Conservation (phyloP, 169 alveolate genomes). For the Eimeria praecox region DNA sequence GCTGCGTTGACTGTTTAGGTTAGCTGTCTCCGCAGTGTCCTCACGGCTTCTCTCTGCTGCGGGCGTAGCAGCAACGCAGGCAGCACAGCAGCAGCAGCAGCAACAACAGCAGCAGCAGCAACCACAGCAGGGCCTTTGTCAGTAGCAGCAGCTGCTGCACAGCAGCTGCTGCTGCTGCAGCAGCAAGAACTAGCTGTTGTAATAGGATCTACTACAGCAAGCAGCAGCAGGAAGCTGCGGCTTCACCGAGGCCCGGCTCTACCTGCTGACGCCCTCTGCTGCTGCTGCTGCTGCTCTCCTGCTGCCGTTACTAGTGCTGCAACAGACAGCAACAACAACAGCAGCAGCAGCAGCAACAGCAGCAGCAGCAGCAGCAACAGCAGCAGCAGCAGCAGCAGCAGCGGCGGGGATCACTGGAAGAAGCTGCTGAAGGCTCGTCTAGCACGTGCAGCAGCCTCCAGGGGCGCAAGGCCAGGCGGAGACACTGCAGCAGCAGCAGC, state of each 20-base stretch:
- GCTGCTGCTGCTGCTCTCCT: constrained; percentile 71
- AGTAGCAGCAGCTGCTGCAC: constrained; percentile 38
- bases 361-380: constrained; percentile 35
- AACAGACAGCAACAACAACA: not conserved
- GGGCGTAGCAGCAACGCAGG: constrained; percentile 18
- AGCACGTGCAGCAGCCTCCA: constrained; percentile 44
- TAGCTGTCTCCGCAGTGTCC: not conserved
- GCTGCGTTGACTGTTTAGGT: not conserved
- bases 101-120: constrained; percentile 31
- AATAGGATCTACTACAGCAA: not conserved
- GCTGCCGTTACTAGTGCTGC: not conserved
- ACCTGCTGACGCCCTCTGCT: constrained; percentile 46
- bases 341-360: not conserved
- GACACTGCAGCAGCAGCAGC: not conserved
- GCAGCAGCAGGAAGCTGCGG: not conserved
- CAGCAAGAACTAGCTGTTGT: constrained; percentile 11
- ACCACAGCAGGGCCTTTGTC: not conserved
- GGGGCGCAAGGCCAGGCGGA: constrained; percentile 11
- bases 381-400: constrained; percentile 67
- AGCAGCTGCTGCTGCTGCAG: constrained; percentile 61
- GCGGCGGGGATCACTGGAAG: constrained; percentile 26
- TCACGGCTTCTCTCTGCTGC: not conserved
- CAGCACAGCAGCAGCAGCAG: not conserved
- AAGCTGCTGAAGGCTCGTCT: constrained; percentile 45
- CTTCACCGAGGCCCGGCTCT: constrained; percentile 2